Evolutionary conservation across 2,329 filamentous ascomycete species (phyloP).

Genomic region (Hymenoscyphus repandus): DNA sequence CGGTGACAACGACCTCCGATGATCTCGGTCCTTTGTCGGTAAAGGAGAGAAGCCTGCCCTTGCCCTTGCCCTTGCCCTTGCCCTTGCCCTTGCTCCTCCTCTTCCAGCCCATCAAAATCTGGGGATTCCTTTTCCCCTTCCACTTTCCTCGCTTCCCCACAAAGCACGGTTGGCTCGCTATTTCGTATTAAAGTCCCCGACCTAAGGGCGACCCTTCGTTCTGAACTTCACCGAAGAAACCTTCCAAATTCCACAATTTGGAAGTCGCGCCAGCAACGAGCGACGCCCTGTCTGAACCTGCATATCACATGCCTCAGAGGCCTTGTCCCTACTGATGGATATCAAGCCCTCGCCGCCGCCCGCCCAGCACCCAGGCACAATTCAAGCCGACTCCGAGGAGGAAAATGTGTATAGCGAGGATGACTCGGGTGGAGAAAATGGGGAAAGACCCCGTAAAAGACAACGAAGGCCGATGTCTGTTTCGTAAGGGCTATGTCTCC

Average conservation of each 20-base stretch:
- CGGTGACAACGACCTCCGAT: too few relatives aligned
- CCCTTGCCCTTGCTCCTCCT: too few relatives aligned
- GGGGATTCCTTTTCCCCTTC: too few relatives aligned
- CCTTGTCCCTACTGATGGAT: slow-evolving; percentile 21
- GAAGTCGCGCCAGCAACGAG: neutral
- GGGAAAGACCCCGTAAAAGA: slow-evolving; percentile 37
- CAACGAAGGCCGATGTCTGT: slow-evolving; percentile 45
- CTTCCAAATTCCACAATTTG: too few relatives aligned
- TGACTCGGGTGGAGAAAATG: slow-evolving; percentile 30
- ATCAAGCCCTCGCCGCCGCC: slow-evolving; percentile 26
- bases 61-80: too few relatives aligned
- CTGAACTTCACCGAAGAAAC: slow-evolving; percentile 25
- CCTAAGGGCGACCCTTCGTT: slow-evolving; percentile 10
- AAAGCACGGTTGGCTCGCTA: slow-evolving; percentile 7
- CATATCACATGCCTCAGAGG: neutral
- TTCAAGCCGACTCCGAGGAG: slow-evolving; percentile 30
- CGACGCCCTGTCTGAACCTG: neutral
- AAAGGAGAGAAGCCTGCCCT: too few relatives aligned
- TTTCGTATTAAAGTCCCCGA: slow-evolving; percentile 20
- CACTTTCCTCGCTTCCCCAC: neutral
- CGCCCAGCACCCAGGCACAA: slow-evolving; percentile 21
- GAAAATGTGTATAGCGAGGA: slow-evolving; percentile 30
- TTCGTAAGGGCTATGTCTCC: slow-evolving; percentile 37
- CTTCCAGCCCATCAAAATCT: too few relatives aligned
- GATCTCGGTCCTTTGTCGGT: too few relatives aligned